These are phyloP conservation scores for Blepharisma japonicum DNA, from an alignment of 73 alveolate genomes.

Conservation along the genomic window DNA sequence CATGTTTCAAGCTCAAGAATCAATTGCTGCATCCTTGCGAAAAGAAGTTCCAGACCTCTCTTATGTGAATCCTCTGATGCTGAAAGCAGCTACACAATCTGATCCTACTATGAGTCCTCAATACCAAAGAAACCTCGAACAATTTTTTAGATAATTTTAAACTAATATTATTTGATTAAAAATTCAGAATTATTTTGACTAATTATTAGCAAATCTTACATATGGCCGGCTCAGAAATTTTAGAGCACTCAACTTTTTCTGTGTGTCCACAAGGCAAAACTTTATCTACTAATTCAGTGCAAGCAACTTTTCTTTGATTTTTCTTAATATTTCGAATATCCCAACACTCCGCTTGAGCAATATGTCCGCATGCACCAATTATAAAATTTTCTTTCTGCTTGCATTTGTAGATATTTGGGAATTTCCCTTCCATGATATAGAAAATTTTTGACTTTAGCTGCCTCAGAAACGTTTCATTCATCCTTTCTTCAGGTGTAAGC, in stretches of 20 bases:
- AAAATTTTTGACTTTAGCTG: not conserved
- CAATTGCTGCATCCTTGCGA: not conserved
- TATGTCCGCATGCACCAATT: slow-evolving; percentile 17
- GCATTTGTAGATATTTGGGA: slow-evolving; percentile 1
- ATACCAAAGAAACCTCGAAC: too few relatives aligned
- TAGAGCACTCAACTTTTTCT: slow-evolving; percentile 6
- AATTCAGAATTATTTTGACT: too few relatives aligned
- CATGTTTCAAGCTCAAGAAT: not conserved
- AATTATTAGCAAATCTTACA: slow-evolving; percentile 22
- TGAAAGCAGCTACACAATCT: not conserved
- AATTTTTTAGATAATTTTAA: too few relatives aligned
- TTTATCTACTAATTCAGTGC: not conserved
- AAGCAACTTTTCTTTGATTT: not conserved
- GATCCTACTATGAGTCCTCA: too few relatives aligned
- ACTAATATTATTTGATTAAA: too few relatives aligned
- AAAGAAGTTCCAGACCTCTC: slow-evolving; percentile 12
- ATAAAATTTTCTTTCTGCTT: slow-evolving; percentile 6
- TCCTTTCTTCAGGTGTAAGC: not conserved
- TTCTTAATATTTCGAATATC: not conserved
- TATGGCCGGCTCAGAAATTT: not conserved
- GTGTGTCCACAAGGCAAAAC: slow-evolving; percentile 27
- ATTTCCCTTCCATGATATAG: not conserved
- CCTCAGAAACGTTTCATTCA: not conserved
- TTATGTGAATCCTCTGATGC: not conserved
- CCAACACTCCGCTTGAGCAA: not conserved